Base-by-base conservation (phyloP, 352 stramenopile species). In the Elongisporangium prolatum region DNA sequence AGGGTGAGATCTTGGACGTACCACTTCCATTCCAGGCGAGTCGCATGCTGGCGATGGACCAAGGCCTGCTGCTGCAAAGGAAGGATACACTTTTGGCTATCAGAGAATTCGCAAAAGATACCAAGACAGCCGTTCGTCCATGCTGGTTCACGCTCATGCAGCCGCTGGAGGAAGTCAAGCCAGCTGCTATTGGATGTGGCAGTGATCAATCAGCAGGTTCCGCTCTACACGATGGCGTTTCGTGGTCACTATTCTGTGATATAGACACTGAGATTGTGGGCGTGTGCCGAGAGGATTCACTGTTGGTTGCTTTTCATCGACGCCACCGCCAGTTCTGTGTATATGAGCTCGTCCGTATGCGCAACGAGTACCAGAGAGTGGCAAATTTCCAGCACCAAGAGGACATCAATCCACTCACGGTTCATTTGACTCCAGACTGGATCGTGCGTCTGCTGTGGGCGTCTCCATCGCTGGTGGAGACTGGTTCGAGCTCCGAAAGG, bases 131-230 rank as follows among this genome's bases (percentile, higher is more conserved):
- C 9, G 4, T 8, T 1, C 77, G 69, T 25, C 82, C 84, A 9
- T 68, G 77, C 13, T 88, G 86, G 56, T 94, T 94, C 59, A 90
- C 82, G 24, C 70, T 94, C 3, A 54, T 71, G 28, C 78, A 89
- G 52, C 84, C 84, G 22, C 72, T 94, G 18, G 80, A 91, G 37
- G 84, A 94, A 54, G 74, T 92, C 34, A 89, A 88, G 56, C 84
- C 84, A 2, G 66, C 91, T 20, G 77, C 78, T 4, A 0, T 75
- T 56, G n/a, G 56, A 20, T 16, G 40, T 20, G 13, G 22, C 37
- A 28, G 37, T 13, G 28, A 40, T 14, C 28, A 40, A 22, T 11
- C 20, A 20, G 20, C 10, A 2, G 16, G 17, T 24, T 28, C 17
- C 11, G 16, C 11, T 10, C 2, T 10, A 20, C 17, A 2, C n/a